Evolutionary conservation across 495 filamentous ascomycete genomes (phyloP).

Genomic region (Durotheca rogersii): DNA sequence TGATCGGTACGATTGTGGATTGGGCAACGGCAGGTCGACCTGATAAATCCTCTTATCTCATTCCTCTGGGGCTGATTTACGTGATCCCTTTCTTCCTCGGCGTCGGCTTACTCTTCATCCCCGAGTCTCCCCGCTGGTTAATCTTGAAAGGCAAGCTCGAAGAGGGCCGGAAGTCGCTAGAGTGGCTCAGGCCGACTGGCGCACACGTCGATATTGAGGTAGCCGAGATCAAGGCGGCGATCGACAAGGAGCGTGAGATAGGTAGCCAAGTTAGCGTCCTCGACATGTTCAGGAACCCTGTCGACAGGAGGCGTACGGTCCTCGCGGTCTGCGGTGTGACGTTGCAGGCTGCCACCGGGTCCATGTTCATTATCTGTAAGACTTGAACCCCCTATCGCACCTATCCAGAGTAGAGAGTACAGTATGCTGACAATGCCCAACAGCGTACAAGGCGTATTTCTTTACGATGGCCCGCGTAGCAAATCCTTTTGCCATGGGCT

Average conservation of each 20-base stretch:
- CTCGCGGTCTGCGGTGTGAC: conserved; percentile 47
- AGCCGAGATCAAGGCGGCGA: conserved; percentile 45
- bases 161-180: conserved; percentile 43
- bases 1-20: conserved; percentile 55
- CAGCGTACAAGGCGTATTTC: conserved; percentile 56
- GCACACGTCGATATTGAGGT: conserved; percentile 45
- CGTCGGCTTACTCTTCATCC: conserved; percentile 50
- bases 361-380: conserved; percentile 54
- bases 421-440: conserved; percentile 1
- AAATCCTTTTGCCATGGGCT: conserved; percentile 51
- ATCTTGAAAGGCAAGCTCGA: conserved; percentile 45
- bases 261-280: conserved; percentile 38
- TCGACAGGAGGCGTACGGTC: conserved; percentile 44
- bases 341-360: conserved; percentile 51
- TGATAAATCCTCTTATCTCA: conserved; percentile 46
- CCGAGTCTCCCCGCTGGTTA: conserved; percentile 58
- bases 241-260: conserved; percentile 45
- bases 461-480: conserved; percentile 56
- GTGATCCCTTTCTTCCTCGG: conserved; percentile 47
- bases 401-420: no score
- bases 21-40: conserved; percentile 45
- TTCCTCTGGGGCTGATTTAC: conserved; percentile 52
- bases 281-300: conserved; percentile 49
- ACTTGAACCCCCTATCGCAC: background rate
- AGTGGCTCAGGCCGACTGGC: conserved; percentile 42